Evolutionary conservation across 768 basidiomycete species (phyloP).

Genomic region (Lactifluus echinatus): DNA sequence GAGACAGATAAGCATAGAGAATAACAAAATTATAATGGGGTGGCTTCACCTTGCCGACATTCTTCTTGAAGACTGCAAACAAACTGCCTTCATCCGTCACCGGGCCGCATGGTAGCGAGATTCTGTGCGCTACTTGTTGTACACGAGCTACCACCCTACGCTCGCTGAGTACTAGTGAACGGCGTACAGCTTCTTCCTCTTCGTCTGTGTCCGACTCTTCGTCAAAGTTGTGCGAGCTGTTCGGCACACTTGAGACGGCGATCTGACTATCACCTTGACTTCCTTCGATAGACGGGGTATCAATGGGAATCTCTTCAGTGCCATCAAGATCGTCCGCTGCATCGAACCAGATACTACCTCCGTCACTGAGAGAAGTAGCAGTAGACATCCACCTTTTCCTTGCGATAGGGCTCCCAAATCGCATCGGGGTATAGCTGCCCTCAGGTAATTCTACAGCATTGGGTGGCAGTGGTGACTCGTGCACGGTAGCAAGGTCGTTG

Average conservation of each 20-base stretch:
- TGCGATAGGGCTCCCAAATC: constrained; percentile 10
- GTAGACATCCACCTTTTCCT: constrained; percentile 22
- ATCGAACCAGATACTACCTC: constrained; percentile 64
- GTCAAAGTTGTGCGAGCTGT: constrained; percentile 40
- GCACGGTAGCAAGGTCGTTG: constrained; percentile 20
- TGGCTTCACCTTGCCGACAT: constrained; percentile 66
- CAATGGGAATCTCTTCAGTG: constrained; percentile 61
- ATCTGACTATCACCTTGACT: constrained; percentile 26
- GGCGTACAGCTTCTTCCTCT: constrained; percentile 21
- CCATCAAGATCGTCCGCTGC: constrained; percentile 54
- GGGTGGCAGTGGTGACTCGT: constrained; percentile 32
- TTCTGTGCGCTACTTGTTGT: constrained; percentile 37
- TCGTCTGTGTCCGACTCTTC: constrained; percentile 47
- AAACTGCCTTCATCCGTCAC: constrained; percentile 74
- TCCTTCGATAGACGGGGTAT: constrained; percentile 21
- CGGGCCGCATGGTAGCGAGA: constrained; percentile 48
- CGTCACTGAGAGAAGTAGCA: constrained; percentile 24
- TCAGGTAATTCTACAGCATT: constrained; percentile 43
- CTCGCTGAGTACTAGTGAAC: constrained; percentile 9
- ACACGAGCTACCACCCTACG: background rate
- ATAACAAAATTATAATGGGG: background rate
- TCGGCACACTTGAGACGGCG: constrained; percentile 33
- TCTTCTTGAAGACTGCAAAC: constrained; percentile 78
- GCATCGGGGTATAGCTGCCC: constrained; percentile 17
- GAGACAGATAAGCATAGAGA: constrained; percentile 1